A percentile compares a stretch with the other conserved stretches of the same genome.
These are phyloP conservation scores for Pseudopediastrum boryanum DNA, from an alignment of 139 green algal species.

Conservation along the genomic window DNA sequence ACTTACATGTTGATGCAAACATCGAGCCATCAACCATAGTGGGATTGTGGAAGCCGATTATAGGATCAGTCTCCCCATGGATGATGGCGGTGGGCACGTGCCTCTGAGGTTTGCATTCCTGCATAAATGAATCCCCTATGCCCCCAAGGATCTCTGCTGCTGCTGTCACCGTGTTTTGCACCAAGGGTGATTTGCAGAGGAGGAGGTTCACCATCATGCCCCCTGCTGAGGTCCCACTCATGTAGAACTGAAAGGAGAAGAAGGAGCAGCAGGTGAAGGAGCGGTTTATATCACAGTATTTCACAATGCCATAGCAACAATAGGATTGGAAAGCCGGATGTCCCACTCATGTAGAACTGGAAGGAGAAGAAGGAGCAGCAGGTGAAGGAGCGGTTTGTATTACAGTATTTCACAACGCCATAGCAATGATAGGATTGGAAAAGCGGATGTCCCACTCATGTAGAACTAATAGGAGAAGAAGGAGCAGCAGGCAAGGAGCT, in stretches of 20 bases:
- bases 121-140: slow-evolving; percentile 17
- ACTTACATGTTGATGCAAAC: slow-evolving; percentile 35
- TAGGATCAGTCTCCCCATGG: slow-evolving; percentile 14
- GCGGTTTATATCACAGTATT: no score
- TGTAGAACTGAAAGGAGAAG: slow-evolving; percentile 21
- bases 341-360: slow-evolving; percentile 38
- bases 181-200: slow-evolving; percentile 25
- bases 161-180: slow-evolving; percentile 25
- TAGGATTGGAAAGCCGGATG: no score
- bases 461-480: slow-evolving; percentile 16
- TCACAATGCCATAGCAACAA: no score
- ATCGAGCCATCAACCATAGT: slow-evolving; percentile 16
- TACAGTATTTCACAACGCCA: no score
- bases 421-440: no score
- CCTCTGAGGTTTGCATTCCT: slow-evolving; percentile 6
- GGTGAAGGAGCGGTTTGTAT: not conserved
- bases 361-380: not conserved
- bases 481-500: not conserved
- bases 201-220: slow-evolving; percentile 41
- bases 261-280: not conserved
- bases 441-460: slow-evolving; percentile 34
- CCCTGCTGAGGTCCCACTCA: slow-evolving; percentile 33
- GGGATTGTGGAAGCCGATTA: slow-evolving; percentile 18
- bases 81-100: slow-evolving; percentile 25
- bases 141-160: slow-evolving; percentile 33